phyloP scores from a whole-genome alignment of 2,329 filamentous ascomycete genomes.

The Fusarium sp. region DNA sequence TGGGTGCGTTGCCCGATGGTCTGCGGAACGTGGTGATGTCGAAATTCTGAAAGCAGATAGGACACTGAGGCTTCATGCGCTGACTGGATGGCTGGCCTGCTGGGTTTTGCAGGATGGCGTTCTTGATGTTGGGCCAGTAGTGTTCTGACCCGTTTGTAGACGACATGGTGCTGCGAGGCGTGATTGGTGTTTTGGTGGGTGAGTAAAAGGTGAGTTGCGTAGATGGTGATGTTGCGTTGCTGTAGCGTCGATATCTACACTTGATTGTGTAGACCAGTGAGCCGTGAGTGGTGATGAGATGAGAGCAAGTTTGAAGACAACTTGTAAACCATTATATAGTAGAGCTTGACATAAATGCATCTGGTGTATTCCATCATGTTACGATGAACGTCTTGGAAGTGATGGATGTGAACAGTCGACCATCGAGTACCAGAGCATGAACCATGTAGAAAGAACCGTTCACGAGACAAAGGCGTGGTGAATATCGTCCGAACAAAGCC shows the following conservation, averaged over 20 bases:
- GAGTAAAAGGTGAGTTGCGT: background rate
- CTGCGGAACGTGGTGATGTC: slow-evolving; percentile 11
- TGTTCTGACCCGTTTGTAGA: background rate
- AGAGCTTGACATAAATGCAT: background rate
- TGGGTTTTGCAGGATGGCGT: background rate
- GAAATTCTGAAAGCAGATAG: slow-evolving; percentile 33
- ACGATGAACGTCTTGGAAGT: background rate
- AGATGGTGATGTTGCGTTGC: background rate
- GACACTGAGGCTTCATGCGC: slow-evolving; percentile 12
- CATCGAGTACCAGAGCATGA: background rate
- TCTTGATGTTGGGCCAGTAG: slow-evolving; percentile 26
- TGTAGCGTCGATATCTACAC: background rate
- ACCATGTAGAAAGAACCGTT: background rate
- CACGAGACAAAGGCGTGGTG: background rate
- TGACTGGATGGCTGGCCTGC: background rate
- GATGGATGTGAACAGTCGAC: background rate
- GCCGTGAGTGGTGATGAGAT: background rate
- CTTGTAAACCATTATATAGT: background rate
- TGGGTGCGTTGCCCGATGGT: background rate
- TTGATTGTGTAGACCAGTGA: background rate
- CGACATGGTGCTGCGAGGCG: background rate
- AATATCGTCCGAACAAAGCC: background rate
- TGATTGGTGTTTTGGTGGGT: background rate
- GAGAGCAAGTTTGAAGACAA: background rate
- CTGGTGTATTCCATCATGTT: background rate